Conservation (phyloP, 2,329 filamentous ascomycete species). For the Xylariaceae sp. region DNA sequence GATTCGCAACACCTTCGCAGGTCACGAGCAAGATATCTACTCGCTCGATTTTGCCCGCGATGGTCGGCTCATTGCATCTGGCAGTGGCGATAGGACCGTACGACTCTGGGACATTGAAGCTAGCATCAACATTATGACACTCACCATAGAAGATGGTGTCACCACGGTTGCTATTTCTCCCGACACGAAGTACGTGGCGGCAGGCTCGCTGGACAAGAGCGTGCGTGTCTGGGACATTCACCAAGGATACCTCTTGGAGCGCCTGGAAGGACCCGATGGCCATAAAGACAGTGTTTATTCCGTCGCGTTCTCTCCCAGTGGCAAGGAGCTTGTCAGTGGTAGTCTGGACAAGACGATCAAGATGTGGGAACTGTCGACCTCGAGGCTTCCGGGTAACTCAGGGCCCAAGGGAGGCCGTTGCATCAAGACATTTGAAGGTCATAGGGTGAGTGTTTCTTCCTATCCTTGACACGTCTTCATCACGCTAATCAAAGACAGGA, state of each 20-base stretch:
- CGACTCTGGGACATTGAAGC: conserved; percentile 93
- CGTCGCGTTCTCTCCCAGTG: conserved; percentile 91
- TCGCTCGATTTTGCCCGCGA: conserved; percentile 92
- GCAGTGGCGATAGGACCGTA: conserved; percentile 89
- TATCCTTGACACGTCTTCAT: not conserved
- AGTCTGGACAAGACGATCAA: conserved; percentile 98
- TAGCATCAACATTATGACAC: conserved; percentile 72
- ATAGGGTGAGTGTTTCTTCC: conserved; percentile 59
- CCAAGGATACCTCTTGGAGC: conserved; percentile 79
- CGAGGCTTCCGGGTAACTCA: conserved; percentile 56
- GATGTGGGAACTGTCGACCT: conserved; percentile 89
- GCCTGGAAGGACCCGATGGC: conserved; percentile 85
- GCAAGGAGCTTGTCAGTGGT: conserved; percentile 87
- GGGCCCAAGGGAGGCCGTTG: conserved; percentile 83
- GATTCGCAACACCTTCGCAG: conserved; percentile 90
- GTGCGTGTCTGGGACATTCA: conserved; percentile 94
- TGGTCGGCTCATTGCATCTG: conserved; percentile 89
- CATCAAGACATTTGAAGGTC: conserved; percentile 93
- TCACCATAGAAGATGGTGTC: conserved; percentile 93
- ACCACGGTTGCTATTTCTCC: conserved; percentile 97
- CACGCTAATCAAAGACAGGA: conserved; percentile 53
- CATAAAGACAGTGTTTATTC: conserved; percentile 97
- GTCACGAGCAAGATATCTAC: conserved; percentile 98
- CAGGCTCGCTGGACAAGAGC: conserved; percentile 94
- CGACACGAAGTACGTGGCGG: conserved; percentile 88